These are phyloP conservation scores for Tolypocladium sp. DNA, from an alignment of 2,329 filamentous ascomycete genomes.

Conservation along the genomic window DNA sequence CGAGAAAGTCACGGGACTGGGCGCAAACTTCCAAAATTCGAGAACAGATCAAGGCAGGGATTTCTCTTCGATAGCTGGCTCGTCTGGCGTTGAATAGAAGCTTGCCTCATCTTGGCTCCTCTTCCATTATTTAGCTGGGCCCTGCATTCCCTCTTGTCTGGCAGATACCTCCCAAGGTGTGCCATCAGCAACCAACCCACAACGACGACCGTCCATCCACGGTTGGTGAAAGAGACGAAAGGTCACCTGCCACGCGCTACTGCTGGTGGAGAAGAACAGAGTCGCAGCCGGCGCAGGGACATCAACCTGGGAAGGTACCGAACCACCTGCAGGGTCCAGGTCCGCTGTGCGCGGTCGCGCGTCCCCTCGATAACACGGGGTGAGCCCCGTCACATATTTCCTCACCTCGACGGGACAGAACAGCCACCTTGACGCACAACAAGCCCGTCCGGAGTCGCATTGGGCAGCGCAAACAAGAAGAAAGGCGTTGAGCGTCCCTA, in stretches of 20 bases:
- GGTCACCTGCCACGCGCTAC: not conserved
- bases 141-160: not conserved
- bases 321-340: not conserved
- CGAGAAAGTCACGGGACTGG: not conserved
- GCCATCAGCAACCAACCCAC: not conserved
- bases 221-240: not conserved
- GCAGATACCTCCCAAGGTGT: not conserved
- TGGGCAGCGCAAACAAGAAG: not conserved
- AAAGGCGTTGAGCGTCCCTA: not conserved
- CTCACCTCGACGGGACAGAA: not conserved
- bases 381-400: not conserved
- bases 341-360: not conserved
- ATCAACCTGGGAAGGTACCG: not conserved
- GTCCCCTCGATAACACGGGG: not conserved
- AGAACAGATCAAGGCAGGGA: not conserved
- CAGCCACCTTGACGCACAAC: not conserved
- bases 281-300: not conserved
- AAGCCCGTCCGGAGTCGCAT: not conserved
- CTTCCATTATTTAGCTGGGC: not conserved
- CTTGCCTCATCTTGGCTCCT: not conserved
- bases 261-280: not conserved
- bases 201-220: not conserved
- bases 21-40: not conserved
- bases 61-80: conserved; percentile 5
- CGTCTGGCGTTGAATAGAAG: conserved; percentile 6